A percentile compares a stretch with the other conserved stretches of the same genome.
phyloP scores from a whole-genome alignment of 306 rosid species.

The Sicyos baderoa region DNA sequence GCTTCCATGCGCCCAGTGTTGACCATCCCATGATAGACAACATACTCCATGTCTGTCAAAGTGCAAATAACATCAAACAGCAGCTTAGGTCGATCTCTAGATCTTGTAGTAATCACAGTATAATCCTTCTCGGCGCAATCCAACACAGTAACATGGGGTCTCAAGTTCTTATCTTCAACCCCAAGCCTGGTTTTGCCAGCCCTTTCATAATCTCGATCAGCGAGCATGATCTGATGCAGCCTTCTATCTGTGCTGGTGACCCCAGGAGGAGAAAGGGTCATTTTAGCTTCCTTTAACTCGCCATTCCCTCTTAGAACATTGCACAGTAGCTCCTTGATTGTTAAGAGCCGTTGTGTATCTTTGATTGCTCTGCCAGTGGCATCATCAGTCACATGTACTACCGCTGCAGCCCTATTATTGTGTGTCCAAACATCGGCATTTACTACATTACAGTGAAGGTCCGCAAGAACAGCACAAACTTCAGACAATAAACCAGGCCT shows the following conservation, averaged over 20 bases:
- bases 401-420: conserved; percentile 84
- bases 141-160: conserved; percentile 54
- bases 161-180: conserved; percentile 37
- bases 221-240: conserved; percentile 91
- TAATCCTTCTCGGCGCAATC: conserved; percentile 81
- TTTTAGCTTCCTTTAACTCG: conserved; percentile 63
- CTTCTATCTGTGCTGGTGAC: conserved; percentile 73
- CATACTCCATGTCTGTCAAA: conserved; percentile 91
- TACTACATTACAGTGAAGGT: conserved; percentile 77
- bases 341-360: conserved; percentile 52
- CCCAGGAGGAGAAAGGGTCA: conserved; percentile 63
- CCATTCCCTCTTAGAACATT: conserved; percentile 64
- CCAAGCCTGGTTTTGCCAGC: conserved; percentile 37
- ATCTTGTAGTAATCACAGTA: conserved; percentile 65
- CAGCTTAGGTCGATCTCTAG: conserved; percentile 80
- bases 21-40: conserved; percentile 83
- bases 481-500: conserved; percentile 92
- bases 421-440: conserved; percentile 98
- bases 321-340: conserved; percentile 68
- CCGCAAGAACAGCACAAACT: conserved; percentile 85
- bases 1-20: conserved; percentile 63
- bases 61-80: conserved; percentile 92
- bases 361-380: conserved; percentile 54
- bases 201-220: conserved; percentile 84
- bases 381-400: conserved; percentile 76